phyloP scores from a whole-genome alignment of 2,329 filamentous ascomycete genomes.

The Trichoderma polysporum region DNA sequence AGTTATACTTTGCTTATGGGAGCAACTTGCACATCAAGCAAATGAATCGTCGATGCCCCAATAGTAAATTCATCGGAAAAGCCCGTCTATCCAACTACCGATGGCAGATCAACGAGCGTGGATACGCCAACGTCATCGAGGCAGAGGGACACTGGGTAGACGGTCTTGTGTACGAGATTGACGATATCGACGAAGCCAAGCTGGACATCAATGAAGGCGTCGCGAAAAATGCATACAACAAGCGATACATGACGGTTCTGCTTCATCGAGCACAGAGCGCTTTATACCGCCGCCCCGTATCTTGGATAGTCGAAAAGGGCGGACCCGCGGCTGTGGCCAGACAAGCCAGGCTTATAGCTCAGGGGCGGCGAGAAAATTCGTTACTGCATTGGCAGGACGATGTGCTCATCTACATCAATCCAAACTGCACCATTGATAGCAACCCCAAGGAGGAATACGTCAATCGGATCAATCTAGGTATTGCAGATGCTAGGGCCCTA shows the following conservation, averaged over 20 bases:
- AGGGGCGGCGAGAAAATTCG: conserved; percentile 22
- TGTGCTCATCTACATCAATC: conserved; percentile 44
- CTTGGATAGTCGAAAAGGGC: conserved; percentile 41
- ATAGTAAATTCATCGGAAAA: conserved; percentile 40
- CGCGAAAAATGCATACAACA: conserved; percentile 40
- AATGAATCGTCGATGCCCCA: conserved; percentile 46
- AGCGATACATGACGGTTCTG: conserved; percentile 35
- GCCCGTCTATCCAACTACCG: conserved; percentile 40
- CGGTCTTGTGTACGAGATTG: conserved; percentile 44
- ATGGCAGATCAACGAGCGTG: conserved; percentile 50
- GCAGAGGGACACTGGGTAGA: conserved; percentile 38
- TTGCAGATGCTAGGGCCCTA: conserved; percentile 38
- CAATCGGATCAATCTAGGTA: conserved; percentile 39
- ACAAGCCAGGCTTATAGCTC: conserved; percentile 25
- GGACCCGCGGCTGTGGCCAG: conserved; percentile 33
- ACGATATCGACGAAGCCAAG: conserved; percentile 37
- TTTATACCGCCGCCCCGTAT: conserved; percentile 38
- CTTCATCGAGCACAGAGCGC: conserved; percentile 35
- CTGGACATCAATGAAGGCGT: conserved; percentile 45
- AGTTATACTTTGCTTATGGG: conserved; percentile 48
- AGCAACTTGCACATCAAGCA: conserved; percentile 47
- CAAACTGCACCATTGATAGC: conserved; percentile 35
- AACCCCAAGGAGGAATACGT: conserved; percentile 42
- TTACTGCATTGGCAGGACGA: conserved; percentile 30
- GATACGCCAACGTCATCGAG: conserved; percentile 45